Base-by-base conservation (phyloP, 495 filamentous ascomycete genomes). In the Aspergillus indologenus region DNA sequence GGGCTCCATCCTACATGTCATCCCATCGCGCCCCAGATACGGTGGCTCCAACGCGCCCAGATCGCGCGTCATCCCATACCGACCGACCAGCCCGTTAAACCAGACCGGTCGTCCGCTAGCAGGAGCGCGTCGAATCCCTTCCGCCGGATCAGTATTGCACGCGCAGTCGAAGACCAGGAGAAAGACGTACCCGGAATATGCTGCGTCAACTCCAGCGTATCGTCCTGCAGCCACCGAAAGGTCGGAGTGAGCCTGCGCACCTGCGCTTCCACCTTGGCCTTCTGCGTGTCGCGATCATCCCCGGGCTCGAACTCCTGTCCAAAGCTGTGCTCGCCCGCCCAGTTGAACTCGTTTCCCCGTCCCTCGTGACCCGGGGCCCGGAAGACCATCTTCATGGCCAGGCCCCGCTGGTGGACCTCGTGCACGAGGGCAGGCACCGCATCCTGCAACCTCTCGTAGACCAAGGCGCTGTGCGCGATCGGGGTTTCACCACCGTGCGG, bases 1-100 rank as follows among this genome's bases (percentile, higher is more conserved):
- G n/a, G n/a, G n/a, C n/a, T n/a, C n/a, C n/a, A n/a, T n/a, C 50
- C 15, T 53, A 53, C 50, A 53, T 40, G 50, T 53, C 50, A 53
- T 53, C 12, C 50, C 50, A 40, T 53, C 50, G 2, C 50, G 50
- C 14, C 50, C 50, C 11, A 53, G 15, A 19, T 53, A 40, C 3
- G 50, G 50, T 3, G 50, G 50, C 0, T 53, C 50, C 5, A 53
- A 21, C 12, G 50, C 50, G 7, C 50, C 50, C 15, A 40, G 15
- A 40, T 53, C 50, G n/a, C 50, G 24, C 6, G 50, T 53, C 50
- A 53, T 53, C 1, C 50, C 50, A 42, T 34, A 53, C 5, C 50
- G 50, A 17, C 50, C 50, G 20, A 53, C 50, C 3, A 53, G 19
- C 11, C 50, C 50, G 50, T 53, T 53, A 24, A 53, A 53, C 50